These are phyloP conservation scores for Massospora cicadina DNA, from an alignment of 371 early-diverging fungal genomes.

Conservation along the genomic window DNA sequence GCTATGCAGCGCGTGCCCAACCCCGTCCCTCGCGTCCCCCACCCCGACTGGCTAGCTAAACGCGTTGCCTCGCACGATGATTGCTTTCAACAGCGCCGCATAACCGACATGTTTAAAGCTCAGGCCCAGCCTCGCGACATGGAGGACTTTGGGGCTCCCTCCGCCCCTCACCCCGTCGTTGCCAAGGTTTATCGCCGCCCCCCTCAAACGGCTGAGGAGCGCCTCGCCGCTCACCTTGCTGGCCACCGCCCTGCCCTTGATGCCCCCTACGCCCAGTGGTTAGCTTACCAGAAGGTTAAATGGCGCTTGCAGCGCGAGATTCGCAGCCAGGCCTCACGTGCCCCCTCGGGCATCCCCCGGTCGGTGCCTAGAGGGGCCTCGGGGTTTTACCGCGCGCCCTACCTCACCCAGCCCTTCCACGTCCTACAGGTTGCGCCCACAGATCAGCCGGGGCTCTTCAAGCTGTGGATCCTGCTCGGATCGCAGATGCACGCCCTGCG, in stretches of 20 bases:
- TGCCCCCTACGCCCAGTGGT: slow-evolving; percentile 37
- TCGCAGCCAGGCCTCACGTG: slow-evolving; percentile 11
- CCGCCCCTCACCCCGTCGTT: neutral
- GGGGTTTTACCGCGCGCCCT: slow-evolving; percentile 9
- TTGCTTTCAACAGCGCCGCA: slow-evolving; percentile 61
- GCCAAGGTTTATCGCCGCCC: slow-evolving; percentile 2
- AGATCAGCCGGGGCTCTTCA: slow-evolving; percentile 65
- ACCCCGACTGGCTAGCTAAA: slow-evolving; percentile 89
- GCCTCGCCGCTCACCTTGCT: neutral
- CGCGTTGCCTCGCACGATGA: slow-evolving; percentile 53
- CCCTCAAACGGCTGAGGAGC: slow-evolving; percentile 3
- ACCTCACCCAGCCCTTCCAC: slow-evolving; percentile 37
- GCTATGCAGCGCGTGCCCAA: slow-evolving; percentile 91
- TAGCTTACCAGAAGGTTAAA: slow-evolving; percentile 44
- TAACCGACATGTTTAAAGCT: slow-evolving; percentile 66
- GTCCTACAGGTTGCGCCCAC: slow-evolving; percentile 68
- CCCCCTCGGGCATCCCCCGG: neutral
- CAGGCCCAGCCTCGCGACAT: slow-evolving; percentile 20
- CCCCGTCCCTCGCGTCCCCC: slow-evolving; percentile 79
- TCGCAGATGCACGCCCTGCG: slow-evolving; percentile 44
- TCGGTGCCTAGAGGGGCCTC: neutral
- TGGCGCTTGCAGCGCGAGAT: slow-evolving; percentile 39
- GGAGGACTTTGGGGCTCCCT: slow-evolving; percentile 30
- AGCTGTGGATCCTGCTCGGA: slow-evolving; percentile 63
- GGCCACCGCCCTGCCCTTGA: slow-evolving; percentile 27